Evolutionary conservation across 1,139 yeast species (phyloP).

Genomic region (Hansenula lynferdii): DNA sequence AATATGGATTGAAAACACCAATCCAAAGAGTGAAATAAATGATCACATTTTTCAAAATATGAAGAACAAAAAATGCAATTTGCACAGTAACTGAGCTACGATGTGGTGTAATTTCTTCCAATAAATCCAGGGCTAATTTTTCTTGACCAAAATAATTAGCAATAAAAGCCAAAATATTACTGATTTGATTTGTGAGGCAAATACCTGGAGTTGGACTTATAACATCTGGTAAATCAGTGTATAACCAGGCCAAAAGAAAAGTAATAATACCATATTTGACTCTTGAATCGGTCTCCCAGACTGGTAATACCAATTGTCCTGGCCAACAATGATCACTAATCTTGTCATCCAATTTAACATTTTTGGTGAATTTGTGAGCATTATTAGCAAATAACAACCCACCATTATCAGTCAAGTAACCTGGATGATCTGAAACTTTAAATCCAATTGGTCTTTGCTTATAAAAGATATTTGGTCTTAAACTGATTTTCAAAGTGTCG

Average conservation of each 20-base stretch:
- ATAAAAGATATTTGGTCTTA: slow-evolving; percentile 78
- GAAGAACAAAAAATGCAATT: slow-evolving; percentile 65
- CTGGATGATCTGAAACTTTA: slow-evolving; percentile 70
- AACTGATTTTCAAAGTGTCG: slow-evolving; percentile 60
- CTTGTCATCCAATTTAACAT: slow-evolving; percentile 21
- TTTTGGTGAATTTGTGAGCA: slow-evolving; percentile 35
- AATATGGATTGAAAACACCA: slow-evolving; percentile 76
- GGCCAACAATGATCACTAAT: slow-evolving; percentile 62
- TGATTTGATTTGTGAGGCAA: slow-evolving; percentile 66
- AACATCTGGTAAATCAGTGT: slow-evolving; percentile 87
- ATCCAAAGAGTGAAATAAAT: slow-evolving; percentile 54
- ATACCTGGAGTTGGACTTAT: slow-evolving; percentile 91
- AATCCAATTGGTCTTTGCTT: slow-evolving; percentile 60
- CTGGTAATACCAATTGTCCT: slow-evolving; percentile 83
- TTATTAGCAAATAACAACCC: slow-evolving; percentile 63
- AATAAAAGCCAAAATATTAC: slow-evolving; percentile 32
- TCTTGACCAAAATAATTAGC: slow-evolving; percentile 31
- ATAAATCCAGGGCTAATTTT: slow-evolving; percentile 39
- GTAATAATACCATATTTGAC: slow-evolving; percentile 42
- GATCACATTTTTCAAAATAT: slow-evolving; percentile 54
- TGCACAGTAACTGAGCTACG: slow-evolving; percentile 46
- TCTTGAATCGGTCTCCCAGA: slow-evolving; percentile 59
- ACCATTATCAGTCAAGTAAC: slow-evolving; percentile 81
- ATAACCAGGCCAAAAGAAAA: slow-evolving; percentile 66
- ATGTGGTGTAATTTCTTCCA: slow-evolving; percentile 39